Evolutionary conservation across 192 early-diverging fungal genomes (phyloP).

Genomic region (Thamnidium elegans): DNA sequence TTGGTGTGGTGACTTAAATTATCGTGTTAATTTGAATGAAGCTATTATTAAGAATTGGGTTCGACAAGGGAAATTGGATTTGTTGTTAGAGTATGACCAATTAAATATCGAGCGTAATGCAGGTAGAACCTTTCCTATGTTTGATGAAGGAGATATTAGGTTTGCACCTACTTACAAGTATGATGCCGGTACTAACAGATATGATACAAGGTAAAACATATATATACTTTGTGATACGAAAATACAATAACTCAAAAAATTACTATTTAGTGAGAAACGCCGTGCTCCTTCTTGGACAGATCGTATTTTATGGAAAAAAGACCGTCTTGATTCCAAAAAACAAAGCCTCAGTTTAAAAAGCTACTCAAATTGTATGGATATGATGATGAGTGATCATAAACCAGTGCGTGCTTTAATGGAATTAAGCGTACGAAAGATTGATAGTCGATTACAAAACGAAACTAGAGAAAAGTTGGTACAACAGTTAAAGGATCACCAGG

Average conservation of each 20-base stretch:
- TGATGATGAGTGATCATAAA: conserved; percentile 86
- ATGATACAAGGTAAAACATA: conserved; percentile 67
- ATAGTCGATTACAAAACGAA: conserved; percentile 52
- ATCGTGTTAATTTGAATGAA: conserved; percentile 73
- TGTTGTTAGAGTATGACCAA: conserved; percentile 82
- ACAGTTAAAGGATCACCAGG: conserved; percentile 76
- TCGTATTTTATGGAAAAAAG: conserved; percentile 82
- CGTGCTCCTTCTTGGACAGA: conserved; percentile 93
- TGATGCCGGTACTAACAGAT: conserved; percentile 75
- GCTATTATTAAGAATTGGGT: conserved; percentile 56
- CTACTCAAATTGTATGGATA: conserved; percentile 61
- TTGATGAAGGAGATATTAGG: conserved; percentile 71
- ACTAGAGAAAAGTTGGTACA: conserved; percentile 62
- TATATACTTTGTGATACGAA: neutral
- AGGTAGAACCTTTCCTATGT: conserved; percentile 77
- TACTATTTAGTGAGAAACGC: conserved; percentile 59
- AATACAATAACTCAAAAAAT: neutral
- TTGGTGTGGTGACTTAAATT: conserved; percentile 96
- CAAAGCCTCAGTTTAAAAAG: conserved; percentile 40
- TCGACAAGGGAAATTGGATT: conserved; percentile 52
- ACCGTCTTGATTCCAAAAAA: conserved; percentile 8
- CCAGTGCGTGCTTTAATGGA: conserved; percentile 76
- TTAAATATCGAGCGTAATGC: conserved; percentile 61
- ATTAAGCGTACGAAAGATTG: conserved; percentile 62
- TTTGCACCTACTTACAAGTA: conserved; percentile 96